Conservation (phyloP, 331 rosid genomes). For the Pyrus hybrid region DNA sequence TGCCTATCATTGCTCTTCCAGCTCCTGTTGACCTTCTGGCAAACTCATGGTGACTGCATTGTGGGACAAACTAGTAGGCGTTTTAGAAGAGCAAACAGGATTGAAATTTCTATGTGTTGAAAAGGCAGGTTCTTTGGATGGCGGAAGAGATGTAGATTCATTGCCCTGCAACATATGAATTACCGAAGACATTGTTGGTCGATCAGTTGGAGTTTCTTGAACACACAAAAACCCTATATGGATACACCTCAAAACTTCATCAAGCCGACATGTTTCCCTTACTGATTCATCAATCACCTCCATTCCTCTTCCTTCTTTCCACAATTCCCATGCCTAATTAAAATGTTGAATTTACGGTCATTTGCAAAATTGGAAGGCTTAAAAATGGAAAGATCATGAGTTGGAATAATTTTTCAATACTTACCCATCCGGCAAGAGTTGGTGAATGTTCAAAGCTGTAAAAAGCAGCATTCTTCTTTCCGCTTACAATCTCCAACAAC, state of each 20-base stretch:
- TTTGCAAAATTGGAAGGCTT: too few species aligned
- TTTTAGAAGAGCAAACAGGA: fast-evolving
- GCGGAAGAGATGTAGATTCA: not conserved
- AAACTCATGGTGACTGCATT: not conserved
- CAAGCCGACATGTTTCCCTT: not conserved
- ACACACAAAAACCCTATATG: not conserved
- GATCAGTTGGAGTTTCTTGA: not conserved
- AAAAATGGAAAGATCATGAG: not conserved
- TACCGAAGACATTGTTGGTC: not conserved
- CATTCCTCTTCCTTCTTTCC: not conserved
- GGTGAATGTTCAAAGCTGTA: not conserved
- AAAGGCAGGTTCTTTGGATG: not conserved
- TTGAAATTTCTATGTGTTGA: not conserved
- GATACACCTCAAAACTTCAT: not conserved
- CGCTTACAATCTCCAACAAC: not conserved
- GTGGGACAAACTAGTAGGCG: fast-evolving
- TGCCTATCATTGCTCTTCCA: fast-evolving
- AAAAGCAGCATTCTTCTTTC: not conserved
- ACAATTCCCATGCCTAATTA: not conserved
- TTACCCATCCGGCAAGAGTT: not conserved
- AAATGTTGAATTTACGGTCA: too few species aligned
- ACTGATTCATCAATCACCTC: not conserved
- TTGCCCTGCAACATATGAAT: not conserved
- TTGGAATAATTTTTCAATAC: too few species aligned
- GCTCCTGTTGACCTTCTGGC: not conserved